Conservation (phyloP, 495 filamentous ascomycete genomes). For the Rhypophila decipiens region DNA sequence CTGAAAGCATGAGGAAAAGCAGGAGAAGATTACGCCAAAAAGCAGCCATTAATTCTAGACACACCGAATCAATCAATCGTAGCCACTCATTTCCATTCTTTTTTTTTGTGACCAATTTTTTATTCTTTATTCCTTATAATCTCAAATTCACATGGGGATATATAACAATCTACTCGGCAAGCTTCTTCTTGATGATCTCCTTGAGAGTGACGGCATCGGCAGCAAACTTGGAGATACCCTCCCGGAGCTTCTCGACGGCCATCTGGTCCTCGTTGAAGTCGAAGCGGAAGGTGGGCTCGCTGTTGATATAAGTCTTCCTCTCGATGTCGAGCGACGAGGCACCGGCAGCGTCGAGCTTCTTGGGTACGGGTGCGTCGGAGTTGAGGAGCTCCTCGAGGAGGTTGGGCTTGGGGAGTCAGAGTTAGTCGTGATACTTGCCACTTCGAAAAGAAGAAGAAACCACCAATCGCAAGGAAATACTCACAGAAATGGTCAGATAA, state of each 20-base stretch:
- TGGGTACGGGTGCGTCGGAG: conserved; percentile 67
- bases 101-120: neutral
- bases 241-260: conserved; percentile 96
- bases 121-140: neutral
- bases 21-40: no score
- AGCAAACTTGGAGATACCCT: conserved; percentile 98
- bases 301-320: conserved; percentile 84
- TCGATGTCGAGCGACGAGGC: conserved; percentile 66
- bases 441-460: neutral
- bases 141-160: neutral
- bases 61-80: no score
- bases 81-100: neutral
- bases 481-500: conserved; percentile 94
- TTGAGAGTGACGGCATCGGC: conserved; percentile 93
- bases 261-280: conserved; percentile 99
- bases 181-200: conserved; percentile 65
- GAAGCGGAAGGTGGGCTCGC: conserved; percentile 92
- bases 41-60: neutral
- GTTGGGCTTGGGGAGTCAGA: conserved; percentile 55
- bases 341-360: conserved; percentile 76
- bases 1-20: neutral
- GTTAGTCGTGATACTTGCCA: neutral
- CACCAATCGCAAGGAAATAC: conserved; percentile 19
- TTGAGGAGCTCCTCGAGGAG: conserved; percentile 91
- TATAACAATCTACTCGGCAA: neutral